phyloP scores from a whole-genome alignment of 139 green algal species.

The Tetraselmis striata region DNA sequence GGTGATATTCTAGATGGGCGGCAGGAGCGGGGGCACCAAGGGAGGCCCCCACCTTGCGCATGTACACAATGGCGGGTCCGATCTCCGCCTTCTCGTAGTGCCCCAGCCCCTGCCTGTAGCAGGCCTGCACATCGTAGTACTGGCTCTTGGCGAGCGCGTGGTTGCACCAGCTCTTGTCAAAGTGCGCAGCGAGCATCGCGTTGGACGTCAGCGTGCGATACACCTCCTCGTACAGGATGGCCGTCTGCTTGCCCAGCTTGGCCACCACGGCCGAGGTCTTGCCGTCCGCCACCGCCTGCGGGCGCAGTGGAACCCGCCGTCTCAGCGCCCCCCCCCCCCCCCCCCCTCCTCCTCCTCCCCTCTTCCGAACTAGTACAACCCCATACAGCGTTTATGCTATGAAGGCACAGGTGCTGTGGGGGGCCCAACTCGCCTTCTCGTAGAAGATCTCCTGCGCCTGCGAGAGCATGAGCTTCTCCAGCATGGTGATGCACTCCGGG shows the following conservation, averaged over 20 bases:
- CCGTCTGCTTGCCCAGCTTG: constrained; percentile 66
- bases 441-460: constrained; percentile 55
- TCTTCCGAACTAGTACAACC: not conserved
- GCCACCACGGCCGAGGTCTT: constrained; percentile 63
- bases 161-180: constrained; percentile 70
- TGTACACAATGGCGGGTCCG: not conserved
- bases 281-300: constrained; percentile 67
- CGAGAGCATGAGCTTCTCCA: constrained; percentile 91
- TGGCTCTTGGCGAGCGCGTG: constrained; percentile 39
- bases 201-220: constrained; percentile 30
- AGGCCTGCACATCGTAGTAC: constrained; percentile 59
- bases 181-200: constrained; percentile 49
- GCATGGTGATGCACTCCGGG: constrained; percentile 65
- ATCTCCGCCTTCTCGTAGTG: not conserved
- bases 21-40: no score
- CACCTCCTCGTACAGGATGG: constrained; percentile 66
- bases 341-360: not conserved
- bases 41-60: not conserved
- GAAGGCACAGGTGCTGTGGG: not conserved
- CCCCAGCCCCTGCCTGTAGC: constrained; percentile 6
- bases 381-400: not conserved
- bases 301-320: not conserved
- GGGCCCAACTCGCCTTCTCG: not conserved
- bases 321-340: not conserved
- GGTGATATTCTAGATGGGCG: no score